These are phyloP conservation scores for Sclerotinia spermophila DNA, from an alignment of 2,329 filamentous ascomycete species.

Conservation along the genomic window DNA sequence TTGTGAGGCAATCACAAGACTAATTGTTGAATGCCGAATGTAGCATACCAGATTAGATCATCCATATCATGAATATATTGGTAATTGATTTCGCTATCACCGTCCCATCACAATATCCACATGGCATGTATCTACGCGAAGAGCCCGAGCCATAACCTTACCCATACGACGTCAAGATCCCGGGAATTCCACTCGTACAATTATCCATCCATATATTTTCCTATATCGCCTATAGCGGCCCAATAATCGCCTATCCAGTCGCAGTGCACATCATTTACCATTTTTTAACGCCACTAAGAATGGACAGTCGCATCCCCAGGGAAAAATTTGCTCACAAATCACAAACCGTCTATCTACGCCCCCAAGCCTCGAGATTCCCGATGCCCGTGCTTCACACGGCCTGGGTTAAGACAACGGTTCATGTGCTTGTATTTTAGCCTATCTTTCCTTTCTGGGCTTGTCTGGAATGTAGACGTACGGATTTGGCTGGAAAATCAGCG, in stretches of 20 bases:
- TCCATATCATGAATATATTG: background rate
- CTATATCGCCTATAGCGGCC: background rate
- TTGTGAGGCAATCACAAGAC: background rate
- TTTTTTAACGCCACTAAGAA: background rate
- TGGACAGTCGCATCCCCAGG: background rate
- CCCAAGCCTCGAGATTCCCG: constrained; percentile 4
- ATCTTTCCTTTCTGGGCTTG: background rate
- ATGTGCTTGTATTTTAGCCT: background rate
- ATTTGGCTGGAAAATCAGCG: background rate
- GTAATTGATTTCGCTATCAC: background rate
- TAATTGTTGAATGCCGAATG: background rate
- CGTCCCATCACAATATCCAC: background rate
- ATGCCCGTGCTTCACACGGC: constrained; percentile 7
- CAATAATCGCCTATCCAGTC: background rate
- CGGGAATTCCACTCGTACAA: background rate
- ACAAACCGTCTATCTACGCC: constrained; percentile 7
- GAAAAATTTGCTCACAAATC: constrained; percentile 7
- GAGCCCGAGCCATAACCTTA: background rate
- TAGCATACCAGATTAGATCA: background rate
- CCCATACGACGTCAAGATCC: background rate
- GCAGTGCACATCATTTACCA: background rate
- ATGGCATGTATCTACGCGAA: background rate
- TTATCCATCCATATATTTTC: background rate
- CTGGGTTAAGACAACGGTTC: constrained; percentile 12
- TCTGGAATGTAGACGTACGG: background rate